Base-by-base conservation (phyloP, 202 grass and related monocot species). In the Carex sylvatica region DNA sequence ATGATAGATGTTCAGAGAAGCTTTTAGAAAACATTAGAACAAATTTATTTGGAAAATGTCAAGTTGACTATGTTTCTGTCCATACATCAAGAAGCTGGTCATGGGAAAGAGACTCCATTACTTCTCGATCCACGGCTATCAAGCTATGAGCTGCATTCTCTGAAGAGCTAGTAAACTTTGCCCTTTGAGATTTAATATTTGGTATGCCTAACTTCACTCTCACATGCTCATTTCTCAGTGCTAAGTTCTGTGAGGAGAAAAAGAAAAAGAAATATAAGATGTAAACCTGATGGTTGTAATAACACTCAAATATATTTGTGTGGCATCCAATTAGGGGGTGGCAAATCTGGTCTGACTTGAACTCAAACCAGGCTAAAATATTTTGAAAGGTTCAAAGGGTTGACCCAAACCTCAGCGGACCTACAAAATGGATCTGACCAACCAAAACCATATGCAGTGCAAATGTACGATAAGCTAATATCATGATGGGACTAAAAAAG, bases 1-100 rank as follows among this genome's bases (percentile, higher is more conserved):
- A 87, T 72, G 83, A 81, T 70, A 75, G 14, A 60, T 22, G 33
- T 79, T 36, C 16, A 60, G 47, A 47, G 44, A 79, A 52, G 23
- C 28, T 70, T 69, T 26, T 71, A 83, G 20, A 55, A 23, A 70
- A 14, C 5, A 82, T 66, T 40, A 66, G 23, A 68, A 82, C 46
- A 68, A 35, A 10, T 56, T 56, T 76, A 11, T 31, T 74, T 55
- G 14, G 71, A 75, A 58, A 53, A 65, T 68, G 20, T 24, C 28
- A 80, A 52, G 68, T 82, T 82, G 33, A 58, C 54, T 70, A 54
- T 40, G 24, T 14, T 60, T 51, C 28, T 14, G 16, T 87, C 76
- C 90, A 62, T 89, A 98, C 95, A 70, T 98, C 87, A 80, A 98
- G 90, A 59, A 98, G 72, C 64, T 91, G 84, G 66, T 90, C 83